Evolutionary conservation across 108 stramenopile genomes (phyloP).

Genomic region (Stephanodiscus triporus): DNA sequence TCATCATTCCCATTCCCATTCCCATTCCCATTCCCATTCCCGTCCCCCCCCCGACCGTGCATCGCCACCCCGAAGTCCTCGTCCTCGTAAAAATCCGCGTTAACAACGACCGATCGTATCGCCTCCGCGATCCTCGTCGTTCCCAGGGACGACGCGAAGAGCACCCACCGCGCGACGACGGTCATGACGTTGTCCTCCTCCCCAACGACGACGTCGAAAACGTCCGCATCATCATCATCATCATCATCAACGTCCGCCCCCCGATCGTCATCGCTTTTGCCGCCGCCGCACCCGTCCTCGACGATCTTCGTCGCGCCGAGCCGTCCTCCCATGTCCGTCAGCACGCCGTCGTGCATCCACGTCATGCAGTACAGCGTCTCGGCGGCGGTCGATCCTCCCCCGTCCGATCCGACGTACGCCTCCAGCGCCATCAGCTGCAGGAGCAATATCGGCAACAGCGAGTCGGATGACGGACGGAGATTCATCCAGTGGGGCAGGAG

Average conservation of each 20-base stretch:
- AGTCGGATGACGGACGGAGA: slow-evolving; percentile 34
- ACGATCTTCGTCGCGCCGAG: slow-evolving; percentile 20
- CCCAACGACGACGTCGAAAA: neutral
- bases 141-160: slow-evolving; percentile 67
- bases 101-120: slow-evolving; percentile 65
- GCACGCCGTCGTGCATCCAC: slow-evolving; percentile 75
- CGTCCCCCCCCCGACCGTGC: slow-evolving; percentile 9
- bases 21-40: neutral
- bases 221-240: neutral
- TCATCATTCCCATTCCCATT: neutral
- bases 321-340: slow-evolving; percentile 65
- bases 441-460: slow-evolving; percentile 29
- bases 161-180: slow-evolving; percentile 58
- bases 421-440: slow-evolving; percentile 42
- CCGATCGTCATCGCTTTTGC: neutral
- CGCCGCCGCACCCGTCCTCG: too few species aligned
- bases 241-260: neutral
- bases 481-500: slow-evolving; percentile 58
- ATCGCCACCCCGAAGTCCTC: slow-evolving; percentile 81
- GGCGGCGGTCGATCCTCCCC: slow-evolving; percentile 79
- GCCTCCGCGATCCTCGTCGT: slow-evolving; percentile 70
- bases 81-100: slow-evolving; percentile 95
- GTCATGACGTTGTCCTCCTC: slow-evolving; percentile 5
- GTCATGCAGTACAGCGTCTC: slow-evolving; percentile 88
- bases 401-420: slow-evolving; percentile 44